Conservation (phyloP, 169 alveolate genomes). For the Plasmodium coatneyi region DNA sequence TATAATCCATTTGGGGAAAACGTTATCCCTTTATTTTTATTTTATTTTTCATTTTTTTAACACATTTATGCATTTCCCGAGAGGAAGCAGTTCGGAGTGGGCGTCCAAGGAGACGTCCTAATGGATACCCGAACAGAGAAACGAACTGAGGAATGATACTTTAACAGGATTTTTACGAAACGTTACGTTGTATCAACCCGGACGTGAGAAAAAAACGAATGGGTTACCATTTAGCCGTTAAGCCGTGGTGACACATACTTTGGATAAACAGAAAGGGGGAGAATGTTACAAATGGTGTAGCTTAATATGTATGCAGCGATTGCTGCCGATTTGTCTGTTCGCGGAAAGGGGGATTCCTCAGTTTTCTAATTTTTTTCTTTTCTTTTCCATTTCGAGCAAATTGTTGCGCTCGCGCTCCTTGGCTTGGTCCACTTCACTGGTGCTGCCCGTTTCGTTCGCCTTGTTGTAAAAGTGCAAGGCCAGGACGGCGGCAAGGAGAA, state of each 20-base stretch:
- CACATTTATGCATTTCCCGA: not conserved
- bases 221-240: not conserved
- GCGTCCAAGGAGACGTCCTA: not conserved
- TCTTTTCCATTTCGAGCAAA: conserved; percentile 41
- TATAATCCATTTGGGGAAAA: not conserved
- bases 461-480: conserved; percentile 70
- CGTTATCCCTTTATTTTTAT: not conserved
- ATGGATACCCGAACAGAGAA: not conserved
- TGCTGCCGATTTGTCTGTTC: not conserved
- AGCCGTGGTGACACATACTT: not conserved
- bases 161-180: not conserved
- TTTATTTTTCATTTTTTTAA: not conserved
- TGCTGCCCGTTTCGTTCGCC: not conserved
- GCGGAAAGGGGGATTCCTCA: not conserved
- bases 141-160: not conserved
- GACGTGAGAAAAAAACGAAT: not conserved
- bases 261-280: not conserved
- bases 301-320: not conserved
- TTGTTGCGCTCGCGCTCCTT: conserved; percentile 31
- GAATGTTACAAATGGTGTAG: not conserved
- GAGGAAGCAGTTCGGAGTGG: not conserved
- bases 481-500: conserved; percentile 33
- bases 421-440: conserved; percentile 23
- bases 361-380: conserved; percentile 25
- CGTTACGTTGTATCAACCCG: not conserved